Percentiles rank a stretch among this genome's conserved stretches.
Evolutionary conservation across 768 basidiomycete species (phyloP).

Genomic region (Naganishia vishniacii): DNA sequence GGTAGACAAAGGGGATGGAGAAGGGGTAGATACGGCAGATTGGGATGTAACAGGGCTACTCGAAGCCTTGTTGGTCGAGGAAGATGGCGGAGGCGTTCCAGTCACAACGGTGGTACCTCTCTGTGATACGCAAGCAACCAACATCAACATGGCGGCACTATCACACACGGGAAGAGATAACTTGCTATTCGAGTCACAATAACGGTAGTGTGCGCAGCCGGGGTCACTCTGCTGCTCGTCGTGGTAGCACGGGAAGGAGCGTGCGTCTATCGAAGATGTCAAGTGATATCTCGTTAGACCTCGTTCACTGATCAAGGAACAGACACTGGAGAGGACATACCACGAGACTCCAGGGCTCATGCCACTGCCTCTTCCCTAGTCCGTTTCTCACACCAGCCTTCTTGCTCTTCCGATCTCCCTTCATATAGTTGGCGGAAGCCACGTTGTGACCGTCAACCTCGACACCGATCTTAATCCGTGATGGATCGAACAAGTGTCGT

Average conservation of each 20-base stretch:
- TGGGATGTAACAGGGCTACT: neutral
- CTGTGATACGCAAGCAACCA: neutral
- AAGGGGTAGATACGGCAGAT: neutral
- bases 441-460: neutral
- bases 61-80: neutral
- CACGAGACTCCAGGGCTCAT: conserved; percentile 3
- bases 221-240: too few species aligned
- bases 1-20: neutral
- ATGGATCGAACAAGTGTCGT: conserved; percentile 5
- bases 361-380: conserved; percentile 8
- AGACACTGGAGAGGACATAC: too few species aligned
- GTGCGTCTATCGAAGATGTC: neutral
- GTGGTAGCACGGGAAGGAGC: neutral
- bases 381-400: neutral
- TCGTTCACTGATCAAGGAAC: too few species aligned
- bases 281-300: too few species aligned
- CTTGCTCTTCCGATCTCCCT: neutral
- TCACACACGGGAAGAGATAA: neutral
- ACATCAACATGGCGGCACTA: too few species aligned
- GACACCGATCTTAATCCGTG: neutral
- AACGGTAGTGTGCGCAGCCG: neutral
- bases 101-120: conserved; percentile 19
- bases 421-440: neutral
- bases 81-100: conserved; percentile 1
- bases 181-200: conserved; percentile 2